Base-by-base conservation (phyloP, 2,329 filamentous ascomycete species). In the Trichoderma gracile region DNA sequence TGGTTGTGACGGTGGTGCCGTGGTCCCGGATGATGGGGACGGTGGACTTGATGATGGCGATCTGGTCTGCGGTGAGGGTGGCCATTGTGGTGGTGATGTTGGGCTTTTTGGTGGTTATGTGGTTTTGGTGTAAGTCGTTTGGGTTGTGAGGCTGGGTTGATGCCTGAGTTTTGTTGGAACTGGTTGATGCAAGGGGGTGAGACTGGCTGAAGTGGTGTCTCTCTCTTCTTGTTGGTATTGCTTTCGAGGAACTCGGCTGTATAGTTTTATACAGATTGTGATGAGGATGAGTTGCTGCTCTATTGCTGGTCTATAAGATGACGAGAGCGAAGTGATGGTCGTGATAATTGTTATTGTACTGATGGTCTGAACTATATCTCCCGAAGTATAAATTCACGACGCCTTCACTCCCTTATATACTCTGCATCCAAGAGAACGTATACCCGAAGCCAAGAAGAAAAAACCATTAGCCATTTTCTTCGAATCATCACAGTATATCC, bases 31-130 rank as follows among this genome's bases (percentile, higher is more conserved):
- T 82, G 25, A 92, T 84, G 3, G 91, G 91, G 43, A 87, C 89
- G 1, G 91, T 93, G 45, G 90, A 82, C 76, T 92, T 93, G 79
- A 94, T 87, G 70, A 90, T 87, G 66, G 82, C 78, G 68, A 89
- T 82, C 78, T 94, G 90, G 33, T 82, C 79, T 38, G 82, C 77
- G 12, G 87, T 87, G 65, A 91, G 78, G 65, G 83, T 71, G 65
- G 83, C 72, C 79, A 81, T 81, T 60, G 8, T 65, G 64, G 15
- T 25, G 45, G 17, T 33, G 47, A 17, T 47, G n/a, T 1, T 50
- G 47, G 25, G 12, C 25, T 10, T 60, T 46, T 27, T 23, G 40
- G 45, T 49, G 45, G 10, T 33, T 47, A 9, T 25, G 25, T 23
- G n/a, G 9, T 7, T 14, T 14, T 14, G 25, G 17, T 30, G 8